These are phyloP conservation scores for Pythium phragmiticola DNA, from an alignment of 352 stramenopile genomes.

Conservation along the genomic window DNA sequence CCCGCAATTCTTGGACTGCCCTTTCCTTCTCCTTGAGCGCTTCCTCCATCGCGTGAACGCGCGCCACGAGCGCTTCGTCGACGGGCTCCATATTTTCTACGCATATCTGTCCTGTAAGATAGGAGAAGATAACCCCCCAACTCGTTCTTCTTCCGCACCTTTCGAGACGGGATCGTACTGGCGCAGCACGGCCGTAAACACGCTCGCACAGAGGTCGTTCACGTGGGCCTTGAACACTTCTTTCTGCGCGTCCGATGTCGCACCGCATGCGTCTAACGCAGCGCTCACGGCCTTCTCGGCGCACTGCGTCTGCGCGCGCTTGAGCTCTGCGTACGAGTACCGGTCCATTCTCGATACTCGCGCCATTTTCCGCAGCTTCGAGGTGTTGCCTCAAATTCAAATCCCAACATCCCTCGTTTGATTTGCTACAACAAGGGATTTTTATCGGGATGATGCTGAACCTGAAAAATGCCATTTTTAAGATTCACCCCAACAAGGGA, in stretches of 20 bases:
- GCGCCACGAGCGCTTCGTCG: conserved; percentile 41
- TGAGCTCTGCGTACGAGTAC: conserved; percentile 79
- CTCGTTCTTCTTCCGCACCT: conserved; percentile 26
- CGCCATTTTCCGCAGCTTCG: conserved; percentile 14
- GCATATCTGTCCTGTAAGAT: background rate
- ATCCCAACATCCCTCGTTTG: conserved; percentile 7
- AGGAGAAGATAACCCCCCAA: background rate
- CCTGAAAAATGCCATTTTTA: no score
- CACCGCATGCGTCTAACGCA: conserved; percentile 48
- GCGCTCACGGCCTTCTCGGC: conserved; percentile 51
- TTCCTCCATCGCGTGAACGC: conserved; percentile 48
- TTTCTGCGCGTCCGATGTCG: conserved; percentile 54
- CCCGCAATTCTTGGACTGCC: conserved; percentile 51
- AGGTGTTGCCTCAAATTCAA: conserved; percentile 12
- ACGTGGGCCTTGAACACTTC: conserved; percentile 78
- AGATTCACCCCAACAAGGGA: background rate
- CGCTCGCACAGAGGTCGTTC: conserved; percentile 67
- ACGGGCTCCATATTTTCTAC: conserved; percentile 64
- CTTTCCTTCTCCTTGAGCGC: conserved; percentile 55
- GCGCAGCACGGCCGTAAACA: conserved; percentile 61
- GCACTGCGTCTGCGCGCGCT: conserved; percentile 68
- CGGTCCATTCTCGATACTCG: conserved; percentile 25
- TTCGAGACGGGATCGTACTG: conserved; percentile 73
- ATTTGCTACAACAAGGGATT: background rate
- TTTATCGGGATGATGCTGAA: background rate